A percentile compares a stretch with the other conserved stretches of the same genome.
Conservation (phyloP, 1,139 yeast species). For the Scheffersomyces segobiensis region DNA sequence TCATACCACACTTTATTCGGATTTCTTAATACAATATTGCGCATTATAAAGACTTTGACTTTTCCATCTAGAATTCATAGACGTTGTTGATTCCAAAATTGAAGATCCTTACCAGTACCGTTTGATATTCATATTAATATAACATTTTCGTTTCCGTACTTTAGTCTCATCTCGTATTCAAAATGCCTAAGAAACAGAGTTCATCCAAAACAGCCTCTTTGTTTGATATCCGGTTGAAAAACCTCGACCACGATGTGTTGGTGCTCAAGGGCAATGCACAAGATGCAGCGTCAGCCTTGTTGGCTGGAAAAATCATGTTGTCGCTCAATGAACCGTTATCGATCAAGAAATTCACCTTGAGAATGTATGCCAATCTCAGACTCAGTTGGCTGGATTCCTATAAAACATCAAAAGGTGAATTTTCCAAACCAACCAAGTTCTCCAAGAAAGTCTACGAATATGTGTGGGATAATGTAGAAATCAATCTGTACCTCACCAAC, state of each 20-base stretch:
- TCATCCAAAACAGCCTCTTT: slow-evolving; percentile 36
- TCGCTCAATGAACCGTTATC: slow-evolving; percentile 75
- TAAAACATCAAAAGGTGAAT: slow-evolving; percentile 45
- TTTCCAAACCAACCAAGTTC: slow-evolving; percentile 55
- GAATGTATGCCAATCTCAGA: slow-evolving; percentile 64
- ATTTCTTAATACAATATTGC: neutral
- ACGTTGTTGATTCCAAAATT: neutral
- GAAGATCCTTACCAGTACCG: neutral
- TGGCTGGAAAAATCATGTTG: slow-evolving; percentile 77
- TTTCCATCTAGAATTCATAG: neutral
- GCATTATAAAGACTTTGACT: neutral
- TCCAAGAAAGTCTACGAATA: slow-evolving; percentile 73
- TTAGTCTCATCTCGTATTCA: neutral
- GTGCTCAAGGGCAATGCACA: slow-evolving; percentile 75
- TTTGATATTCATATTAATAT: neutral
- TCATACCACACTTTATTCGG: neutral
- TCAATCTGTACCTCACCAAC: slow-evolving; percentile 32
- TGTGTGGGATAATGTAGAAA: slow-evolving; percentile 70
- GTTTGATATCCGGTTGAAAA: slow-evolving; percentile 62
- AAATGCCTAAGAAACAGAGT: slow-evolving; percentile 13
- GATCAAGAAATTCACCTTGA: slow-evolving; percentile 61
- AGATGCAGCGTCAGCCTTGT: slow-evolving; percentile 75
- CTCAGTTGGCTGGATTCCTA: slow-evolving; percentile 57
- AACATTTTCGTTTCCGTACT: neutral
- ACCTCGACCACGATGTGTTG: slow-evolving; percentile 76